Conservation (phyloP, 352 stramenopile genomes). For the Phytophthora sp. region DNA sequence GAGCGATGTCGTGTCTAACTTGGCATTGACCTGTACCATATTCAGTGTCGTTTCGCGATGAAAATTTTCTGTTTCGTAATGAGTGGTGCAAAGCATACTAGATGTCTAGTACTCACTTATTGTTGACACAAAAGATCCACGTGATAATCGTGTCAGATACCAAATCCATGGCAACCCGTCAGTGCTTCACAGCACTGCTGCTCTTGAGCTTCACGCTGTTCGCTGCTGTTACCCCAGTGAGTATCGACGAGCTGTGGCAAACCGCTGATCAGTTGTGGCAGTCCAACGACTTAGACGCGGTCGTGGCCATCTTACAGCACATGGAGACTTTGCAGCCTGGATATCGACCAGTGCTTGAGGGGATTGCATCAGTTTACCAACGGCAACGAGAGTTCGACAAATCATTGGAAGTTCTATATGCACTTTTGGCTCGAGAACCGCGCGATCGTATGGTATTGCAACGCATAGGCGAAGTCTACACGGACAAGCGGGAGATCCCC, state of each 20-base stretch:
- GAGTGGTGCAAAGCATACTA: constrained; percentile 4
- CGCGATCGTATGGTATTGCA: constrained; percentile 26
- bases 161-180: constrained; percentile 5
- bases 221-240: background rate
- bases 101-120: constrained; percentile 13
- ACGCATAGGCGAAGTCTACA: constrained; percentile 45
- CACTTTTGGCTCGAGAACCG: constrained; percentile 20
- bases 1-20: constrained; percentile 39
- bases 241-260: constrained; percentile 37
- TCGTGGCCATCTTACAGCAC: constrained; percentile 34
- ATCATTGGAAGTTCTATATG: constrained; percentile 32
- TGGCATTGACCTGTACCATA: constrained; percentile 24
- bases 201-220: constrained; percentile 11
- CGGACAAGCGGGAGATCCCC: constrained; percentile 27
- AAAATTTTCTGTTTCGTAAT: constrained; percentile 2
- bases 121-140: constrained; percentile 18
- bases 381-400: constrained; percentile 32
- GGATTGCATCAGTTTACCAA: constrained; percentile 41
- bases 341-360: constrained; percentile 28
- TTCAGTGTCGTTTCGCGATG: constrained; percentile 8
- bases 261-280: constrained; percentile 34
- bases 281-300: constrained; percentile 31
- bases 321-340: constrained; percentile 35
- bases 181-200: constrained; percentile 1
- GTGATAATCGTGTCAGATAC: constrained; percentile 7